Percentiles rank a stretch among this genome's conserved stretches.
phyloP scores from a whole-genome alignment of 805 yeast species.

The Ogataea trehalophila region DNA sequence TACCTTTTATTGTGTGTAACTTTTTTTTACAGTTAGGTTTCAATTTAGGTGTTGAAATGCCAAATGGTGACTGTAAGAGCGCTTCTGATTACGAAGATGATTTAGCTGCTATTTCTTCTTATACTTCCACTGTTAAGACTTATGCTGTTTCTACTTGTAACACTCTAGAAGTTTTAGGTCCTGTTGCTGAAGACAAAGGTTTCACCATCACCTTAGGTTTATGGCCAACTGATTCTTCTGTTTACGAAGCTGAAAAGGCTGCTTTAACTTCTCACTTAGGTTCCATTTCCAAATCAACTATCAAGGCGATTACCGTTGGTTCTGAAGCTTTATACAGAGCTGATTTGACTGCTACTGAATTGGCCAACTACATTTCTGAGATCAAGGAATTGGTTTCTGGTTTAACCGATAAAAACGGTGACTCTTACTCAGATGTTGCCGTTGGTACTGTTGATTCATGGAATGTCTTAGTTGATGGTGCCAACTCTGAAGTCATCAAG shows the following conservation, averaged over 20 bases:
- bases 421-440: constrained; percentile 61
- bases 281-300: constrained; percentile 56
- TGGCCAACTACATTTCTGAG: constrained; percentile 63
- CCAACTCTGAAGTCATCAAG: constrained; percentile 60
- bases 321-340: constrained; percentile 93
- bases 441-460: constrained; percentile 97
- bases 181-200: constrained; percentile 76
- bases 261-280: constrained; percentile 75
- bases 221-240: constrained; percentile 89
- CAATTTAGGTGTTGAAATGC: constrained; percentile 79
- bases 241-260: constrained; percentile 65
- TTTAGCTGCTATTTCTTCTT: constrained; percentile 50
- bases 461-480: constrained; percentile 85
- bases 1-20: neutral
- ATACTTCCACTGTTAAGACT: constrained; percentile 69
- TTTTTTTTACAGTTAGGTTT: constrained; percentile 46
- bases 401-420: constrained; percentile 76
- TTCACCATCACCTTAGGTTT: constrained; percentile 78
- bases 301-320: constrained; percentile 82
- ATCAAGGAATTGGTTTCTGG: constrained; percentile 54
- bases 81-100: constrained; percentile 68
- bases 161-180: constrained; percentile 78
- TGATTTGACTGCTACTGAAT: constrained; percentile 70
- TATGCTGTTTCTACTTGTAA: constrained; percentile 94
- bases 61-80: constrained; percentile 70